Base-by-base conservation (phyloP, 176 grass and related monocot species). In the Avena insularis region DNA sequence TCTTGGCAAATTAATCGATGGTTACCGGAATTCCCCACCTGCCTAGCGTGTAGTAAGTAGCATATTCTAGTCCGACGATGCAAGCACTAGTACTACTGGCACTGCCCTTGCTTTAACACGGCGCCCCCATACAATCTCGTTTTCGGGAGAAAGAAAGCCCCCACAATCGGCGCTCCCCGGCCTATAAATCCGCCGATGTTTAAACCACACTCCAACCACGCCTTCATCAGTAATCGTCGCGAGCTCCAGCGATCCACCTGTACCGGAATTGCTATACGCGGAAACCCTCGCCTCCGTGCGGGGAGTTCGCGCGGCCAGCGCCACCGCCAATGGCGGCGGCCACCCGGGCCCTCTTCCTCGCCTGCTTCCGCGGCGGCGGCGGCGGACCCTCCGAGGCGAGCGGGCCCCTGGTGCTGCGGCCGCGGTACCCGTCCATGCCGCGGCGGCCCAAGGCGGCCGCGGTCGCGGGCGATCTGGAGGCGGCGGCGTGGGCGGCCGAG, bases 341-440 rank as follows among this genome's bases (percentile, higher is more conserved):
- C 51, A 84, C 67, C 48, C 85, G 88, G 17, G 71, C 73, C 1
- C 60, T 92, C 17, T 55, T 93, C 20, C 40, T 89, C 14, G 81
- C 87, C 57, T 98, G 93, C 87, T 59, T 93, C 83, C 85, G 71
- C 35, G 79, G 86, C 66, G 88, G 38, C 38, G 38, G 86, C 77
- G 83, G 66, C 53, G 82, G 82, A 5, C 40, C 60, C 55, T 81
- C 75, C 21, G 92, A 89, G 60, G 29, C 73, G 13, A 88, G 67
- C 84, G 71, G 71, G 35, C 74, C 84, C 47, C 86, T 97, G 46
- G 88, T 76, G 25, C 91, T 93, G 65, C 84, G 91, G 12, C 91
- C 95, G 67, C 87, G 89, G 74, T 97, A 97, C 84, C 76, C 91
- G 13, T 83, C 93, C 40, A 90, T 97, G 93, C 93, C 89, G 67